Percentiles rank a stretch among this genome's conserved stretches.
These are phyloP conservation scores for Hylodesmum podocarpum DNA, from an alignment of 306 rosid species.

Conservation along the genomic window DNA sequence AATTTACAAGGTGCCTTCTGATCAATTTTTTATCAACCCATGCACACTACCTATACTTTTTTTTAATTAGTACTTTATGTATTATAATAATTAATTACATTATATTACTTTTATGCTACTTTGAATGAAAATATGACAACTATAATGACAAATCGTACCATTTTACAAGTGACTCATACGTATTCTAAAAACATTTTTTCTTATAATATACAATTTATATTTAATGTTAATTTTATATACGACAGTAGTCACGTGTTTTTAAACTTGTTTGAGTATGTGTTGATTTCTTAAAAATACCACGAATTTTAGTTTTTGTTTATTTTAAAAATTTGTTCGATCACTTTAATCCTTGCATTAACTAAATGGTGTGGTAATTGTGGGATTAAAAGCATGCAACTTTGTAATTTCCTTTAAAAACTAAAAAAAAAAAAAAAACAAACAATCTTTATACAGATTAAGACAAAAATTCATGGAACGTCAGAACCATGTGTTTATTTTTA, in stretches of 20 bases:
- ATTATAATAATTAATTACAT: too few relatives aligned
- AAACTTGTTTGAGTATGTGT: background rate
- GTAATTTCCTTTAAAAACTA: too few relatives aligned
- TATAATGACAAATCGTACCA: background rate
- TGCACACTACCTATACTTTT: background rate
- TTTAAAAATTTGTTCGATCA: too few relatives aligned
- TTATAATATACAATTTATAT: background rate
- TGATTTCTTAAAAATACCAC: background rate
- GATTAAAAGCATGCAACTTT: too few relatives aligned
- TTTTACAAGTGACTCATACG: background rate
- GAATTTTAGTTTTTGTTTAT: background rate
- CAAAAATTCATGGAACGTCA: too few relatives aligned
- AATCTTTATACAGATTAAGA: too few relatives aligned
- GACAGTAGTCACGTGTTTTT: background rate
- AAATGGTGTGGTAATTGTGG: too few relatives aligned
- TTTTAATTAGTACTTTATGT: too few relatives aligned
- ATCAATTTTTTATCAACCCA: background rate
- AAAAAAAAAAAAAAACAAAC: too few relatives aligned
- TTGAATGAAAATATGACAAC: background rate
- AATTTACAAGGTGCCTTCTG: slow-evolving; percentile 50
- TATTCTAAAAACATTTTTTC: background rate
- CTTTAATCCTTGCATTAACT: background rate
- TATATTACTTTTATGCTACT: too few relatives aligned
- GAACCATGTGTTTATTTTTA: too few relatives aligned
- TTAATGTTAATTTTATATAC: background rate